phyloP scores from a whole-genome alignment of 768 basidiomycete species.

The Sistotremastrum niveocremeum region DNA sequence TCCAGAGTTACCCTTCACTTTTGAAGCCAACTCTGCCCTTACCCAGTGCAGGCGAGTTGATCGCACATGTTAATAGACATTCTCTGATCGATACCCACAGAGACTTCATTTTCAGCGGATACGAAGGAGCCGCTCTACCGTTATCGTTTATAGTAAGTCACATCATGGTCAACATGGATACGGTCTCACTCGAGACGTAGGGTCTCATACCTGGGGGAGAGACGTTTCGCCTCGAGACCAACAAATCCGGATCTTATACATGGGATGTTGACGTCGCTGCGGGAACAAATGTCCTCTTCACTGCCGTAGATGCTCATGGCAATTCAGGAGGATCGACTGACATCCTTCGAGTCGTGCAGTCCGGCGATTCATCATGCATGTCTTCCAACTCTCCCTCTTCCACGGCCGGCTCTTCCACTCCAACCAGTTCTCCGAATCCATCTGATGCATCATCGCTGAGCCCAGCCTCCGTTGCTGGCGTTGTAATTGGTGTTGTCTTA shows the following conservation, averaged over 20 bases:
- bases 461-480: slow-evolving; percentile 15
- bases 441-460: slow-evolving; percentile 37
- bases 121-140: slow-evolving; percentile 33
- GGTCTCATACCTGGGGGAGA: slow-evolving; percentile 53
- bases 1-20: slow-evolving; percentile 33
- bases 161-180: background rate
- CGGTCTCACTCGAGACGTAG: slow-evolving; percentile 17
- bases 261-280: slow-evolving; percentile 47
- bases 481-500: slow-evolving; percentile 40
- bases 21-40: slow-evolving; percentile 36
- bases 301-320: slow-evolving; percentile 37
- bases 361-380: slow-evolving; percentile 39
- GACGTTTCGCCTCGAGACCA: slow-evolving; percentile 28
- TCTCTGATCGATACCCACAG: slow-evolving; percentile 4
- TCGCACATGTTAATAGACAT: background rate
- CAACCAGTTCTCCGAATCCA: slow-evolving; percentile 15
- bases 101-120: slow-evolving; percentile 25
- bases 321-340: slow-evolving; percentile 49
- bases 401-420: slow-evolving; percentile 17
- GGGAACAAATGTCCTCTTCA: slow-evolving; percentile 45
- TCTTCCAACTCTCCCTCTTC: slow-evolving; percentile 39
- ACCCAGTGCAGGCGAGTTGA: slow-evolving; percentile 45
- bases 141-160: slow-evolving; percentile 36
- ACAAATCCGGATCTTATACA: slow-evolving; percentile 25
- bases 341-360: slow-evolving; percentile 30